Percentiles rank a stretch among this genome's conserved stretches.
These are phyloP conservation scores for Tuber aestivum DNA, from an alignment of 495 filamentous ascomycete genomes.

Conservation along the genomic window DNA sequence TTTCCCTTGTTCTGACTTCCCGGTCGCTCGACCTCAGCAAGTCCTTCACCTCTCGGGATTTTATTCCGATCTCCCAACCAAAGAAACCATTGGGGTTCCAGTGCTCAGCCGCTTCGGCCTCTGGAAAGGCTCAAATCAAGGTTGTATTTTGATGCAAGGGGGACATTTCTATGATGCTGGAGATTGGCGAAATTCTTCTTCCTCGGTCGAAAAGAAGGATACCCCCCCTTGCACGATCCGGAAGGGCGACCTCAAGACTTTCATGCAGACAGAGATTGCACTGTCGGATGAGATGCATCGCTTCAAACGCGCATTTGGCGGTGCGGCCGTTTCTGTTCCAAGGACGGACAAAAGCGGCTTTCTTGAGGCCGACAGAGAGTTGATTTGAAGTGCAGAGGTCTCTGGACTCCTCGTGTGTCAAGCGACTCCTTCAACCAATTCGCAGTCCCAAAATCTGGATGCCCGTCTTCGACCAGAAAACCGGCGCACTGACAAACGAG, in stretches of 20 bases:
- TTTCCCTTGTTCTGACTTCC: neutral
- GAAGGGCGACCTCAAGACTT: constrained; percentile 10
- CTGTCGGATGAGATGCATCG: neutral
- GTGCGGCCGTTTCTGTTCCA: constrained; percentile 16
- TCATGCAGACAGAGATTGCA: constrained; percentile 4
- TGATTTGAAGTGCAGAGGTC: constrained; percentile 9
- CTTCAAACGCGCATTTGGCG: constrained; percentile 9
- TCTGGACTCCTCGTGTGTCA: constrained; percentile 10
- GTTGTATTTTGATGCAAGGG: constrained; percentile 19
- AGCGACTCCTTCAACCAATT: neutral
- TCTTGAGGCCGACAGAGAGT: neutral
- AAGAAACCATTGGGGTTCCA: constrained; percentile 13
- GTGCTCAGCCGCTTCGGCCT: constrained; percentile 14
- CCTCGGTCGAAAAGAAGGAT: neutral
- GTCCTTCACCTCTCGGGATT: constrained; percentile 10
- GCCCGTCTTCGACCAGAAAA: constrained; percentile 15
- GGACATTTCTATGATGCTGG: constrained; percentile 19
- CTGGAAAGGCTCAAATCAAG: constrained; percentile 15
- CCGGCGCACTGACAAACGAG: neutral
- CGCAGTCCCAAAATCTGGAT: constrained; percentile 12
- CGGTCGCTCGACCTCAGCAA: constrained; percentile 10
- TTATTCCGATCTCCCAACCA: constrained; percentile 3
- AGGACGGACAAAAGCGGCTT: constrained; percentile 12
- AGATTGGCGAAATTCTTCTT: constrained; percentile 21
- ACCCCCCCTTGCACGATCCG: constrained; percentile 24